Conservation (phyloP, 192 early-diverging fungal genomes). For the Lobosporangium transversale region DNA sequence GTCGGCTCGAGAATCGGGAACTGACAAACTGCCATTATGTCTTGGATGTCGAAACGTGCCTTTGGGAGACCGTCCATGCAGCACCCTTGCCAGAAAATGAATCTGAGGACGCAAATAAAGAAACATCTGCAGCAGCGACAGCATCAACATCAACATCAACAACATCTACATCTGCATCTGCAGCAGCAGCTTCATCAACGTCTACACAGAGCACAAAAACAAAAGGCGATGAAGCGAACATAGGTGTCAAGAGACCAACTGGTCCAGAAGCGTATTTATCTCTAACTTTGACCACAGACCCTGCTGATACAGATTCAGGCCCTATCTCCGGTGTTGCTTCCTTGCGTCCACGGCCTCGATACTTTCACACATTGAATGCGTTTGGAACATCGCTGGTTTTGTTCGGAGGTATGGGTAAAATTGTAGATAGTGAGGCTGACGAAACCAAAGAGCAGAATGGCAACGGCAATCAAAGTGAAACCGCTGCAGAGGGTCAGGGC, state of each 20-base stretch:
- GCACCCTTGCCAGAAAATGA: neutral
- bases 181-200: too few relatives aligned
- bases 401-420: conserved; percentile 43
- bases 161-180: too few relatives aligned
- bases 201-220: too few relatives aligned
- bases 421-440: neutral
- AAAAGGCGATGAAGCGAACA: neutral
- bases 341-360: conserved; percentile 26
- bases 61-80: conserved; percentile 22
- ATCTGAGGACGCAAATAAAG: neutral
- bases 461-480: neutral
- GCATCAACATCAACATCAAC: too few relatives aligned
- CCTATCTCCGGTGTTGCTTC: conserved; percentile 26
- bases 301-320: conserved; percentile 30
- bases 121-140: neutral
- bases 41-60: conserved; percentile 35
- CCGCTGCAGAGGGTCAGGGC: conserved; percentile 7
- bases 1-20: conserved; percentile 33
- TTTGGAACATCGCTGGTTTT: conserved; percentile 40
- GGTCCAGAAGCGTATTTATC: neutral
- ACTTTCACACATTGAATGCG: conserved; percentile 49
- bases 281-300: conserved; percentile 43
- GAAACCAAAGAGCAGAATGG: conserved; percentile 22
- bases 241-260: neutral
- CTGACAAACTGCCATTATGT: conserved; percentile 45